Conservation (phyloP, 1,284 basidiomycete species). For the Irpex rosettiformis region DNA sequence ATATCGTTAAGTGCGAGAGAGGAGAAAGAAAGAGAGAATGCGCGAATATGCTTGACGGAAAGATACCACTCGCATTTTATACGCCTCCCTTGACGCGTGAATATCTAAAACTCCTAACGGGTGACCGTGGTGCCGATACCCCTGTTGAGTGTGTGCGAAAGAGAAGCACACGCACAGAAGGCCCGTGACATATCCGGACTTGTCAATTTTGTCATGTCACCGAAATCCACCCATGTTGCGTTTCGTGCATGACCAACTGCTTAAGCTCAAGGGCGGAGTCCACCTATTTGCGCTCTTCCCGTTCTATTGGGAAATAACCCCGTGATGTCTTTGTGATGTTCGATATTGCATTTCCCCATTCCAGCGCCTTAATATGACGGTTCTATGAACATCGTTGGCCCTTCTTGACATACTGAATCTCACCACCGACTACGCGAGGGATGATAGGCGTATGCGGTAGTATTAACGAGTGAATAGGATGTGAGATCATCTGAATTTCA, state of each 20-base stretch:
- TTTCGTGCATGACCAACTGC: too few species aligned
- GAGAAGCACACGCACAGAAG: too few species aligned
- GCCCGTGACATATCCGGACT: too few species aligned
- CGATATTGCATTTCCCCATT: neutral
- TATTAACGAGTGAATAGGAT: neutral
- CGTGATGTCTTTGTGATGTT: neutral
- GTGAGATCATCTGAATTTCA: neutral
- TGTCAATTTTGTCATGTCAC: too few species aligned
- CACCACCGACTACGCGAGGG: neutral
- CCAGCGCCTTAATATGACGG: neutral
- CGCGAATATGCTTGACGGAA: neutral
- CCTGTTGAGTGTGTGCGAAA: too few species aligned
- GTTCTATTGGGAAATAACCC: too few species aligned
- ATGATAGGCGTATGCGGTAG: neutral
- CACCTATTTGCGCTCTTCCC: too few species aligned
- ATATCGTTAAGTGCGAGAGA: neutral
- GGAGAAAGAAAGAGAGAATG: neutral
- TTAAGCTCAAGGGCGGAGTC: too few species aligned
- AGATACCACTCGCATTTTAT: neutral
- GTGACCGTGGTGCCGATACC: too few species aligned
- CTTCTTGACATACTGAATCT: neutral
- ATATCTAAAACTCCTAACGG: too few species aligned
- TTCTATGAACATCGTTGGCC: neutral
- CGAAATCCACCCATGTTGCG: too few species aligned
- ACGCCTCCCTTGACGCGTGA: too few species aligned